A percentile compares a stretch with the other conserved stretches of the same genome.
phyloP scores from a whole-genome alignment of 768 basidiomycete genomes.

The Boletus pseudopeckii region DNA sequence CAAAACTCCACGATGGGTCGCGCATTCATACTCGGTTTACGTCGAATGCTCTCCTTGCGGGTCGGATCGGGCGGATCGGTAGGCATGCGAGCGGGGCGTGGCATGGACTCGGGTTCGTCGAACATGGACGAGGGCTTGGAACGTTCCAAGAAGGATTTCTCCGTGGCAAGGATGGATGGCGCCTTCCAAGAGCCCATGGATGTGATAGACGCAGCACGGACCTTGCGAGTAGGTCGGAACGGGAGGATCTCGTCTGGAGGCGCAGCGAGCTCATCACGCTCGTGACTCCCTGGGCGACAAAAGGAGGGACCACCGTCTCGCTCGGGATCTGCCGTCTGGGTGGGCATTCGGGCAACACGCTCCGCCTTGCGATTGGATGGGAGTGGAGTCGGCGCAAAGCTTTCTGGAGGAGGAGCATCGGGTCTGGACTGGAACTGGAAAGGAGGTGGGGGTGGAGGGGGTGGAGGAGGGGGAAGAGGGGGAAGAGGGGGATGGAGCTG shows the following conservation, averaged over 20 bases:
- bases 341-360: constrained; percentile 19
- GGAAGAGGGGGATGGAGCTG: not conserved
- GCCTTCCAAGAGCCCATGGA: constrained; percentile 28
- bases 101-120: constrained; percentile 31
- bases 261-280: constrained; percentile 18
- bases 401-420: constrained; percentile 7
- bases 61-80: constrained; percentile 20
- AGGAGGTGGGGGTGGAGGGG: not conserved
- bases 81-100: constrained; percentile 17
- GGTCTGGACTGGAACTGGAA: not conserved
- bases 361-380: constrained; percentile 16
- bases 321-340: constrained; percentile 19
- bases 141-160: constrained; percentile 19
- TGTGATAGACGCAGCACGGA: constrained; percentile 26
- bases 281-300: constrained; percentile 10
- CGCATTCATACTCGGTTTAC: constrained; percentile 34
- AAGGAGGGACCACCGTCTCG: constrained; percentile 20
- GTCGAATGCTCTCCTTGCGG: constrained; percentile 28
- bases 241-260: constrained; percentile 20
- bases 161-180: constrained; percentile 24
- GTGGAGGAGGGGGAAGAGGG: not conserved
- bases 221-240: constrained; percentile 17
- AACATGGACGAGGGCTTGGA: constrained; percentile 18
- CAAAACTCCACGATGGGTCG: constrained; percentile 43
- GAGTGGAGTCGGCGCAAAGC: not conserved